Evolutionary conservation across 768 basidiomycete species (phyloP), one percentile per base, ranked within the genome.

Genomic region (Macrolepiota albuminosa): DNA sequence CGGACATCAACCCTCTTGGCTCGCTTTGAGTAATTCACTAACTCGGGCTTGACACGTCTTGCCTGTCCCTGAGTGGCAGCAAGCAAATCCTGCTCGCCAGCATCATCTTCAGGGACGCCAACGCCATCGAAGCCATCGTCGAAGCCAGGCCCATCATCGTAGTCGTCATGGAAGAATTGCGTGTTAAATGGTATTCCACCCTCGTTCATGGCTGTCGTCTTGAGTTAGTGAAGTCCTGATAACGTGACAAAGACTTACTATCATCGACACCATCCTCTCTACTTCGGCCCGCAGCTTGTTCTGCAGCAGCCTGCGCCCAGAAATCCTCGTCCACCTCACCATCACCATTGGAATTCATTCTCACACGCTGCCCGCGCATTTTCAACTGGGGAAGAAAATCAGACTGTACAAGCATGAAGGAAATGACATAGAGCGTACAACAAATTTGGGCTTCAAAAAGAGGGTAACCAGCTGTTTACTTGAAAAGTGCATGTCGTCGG

Each of bases 401-500:
- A 54, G 40, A 43, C 6, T 33, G n/a, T 46, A 18, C 6, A 34
- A 56, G 18, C 50, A 13, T 56, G 34, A 57, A 31, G 7, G 36
- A 62, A 54, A 59, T n/a, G 55, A 9, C n/a, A 33, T 8, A 62
- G 52, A n/a, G 62, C 90, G 51, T 70, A 98, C 94, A 57, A 87
- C 87, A 69, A 95, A 98, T 70, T 94, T 94, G 39, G 96, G 96
- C 73, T 99, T 99, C 69, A 97, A 72, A 80, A 98, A 99, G 53
- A 99, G 73, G 7, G 94, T 88, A 21, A 99, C 84, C 13, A 99
- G 81, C 66, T 97, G 91, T 63, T 87, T 79, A 68, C 88, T 93
- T 33, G 90, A 90, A 72, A 99, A 99, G 72, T 98, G 95, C 89
- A 96, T 95, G 70, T 99, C 97, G 66, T 98, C 95, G 1, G 97